phyloP scores from a whole-genome alignment of 2,329 filamentous ascomycete genomes.

The Sporothrix curviconia region DNA sequence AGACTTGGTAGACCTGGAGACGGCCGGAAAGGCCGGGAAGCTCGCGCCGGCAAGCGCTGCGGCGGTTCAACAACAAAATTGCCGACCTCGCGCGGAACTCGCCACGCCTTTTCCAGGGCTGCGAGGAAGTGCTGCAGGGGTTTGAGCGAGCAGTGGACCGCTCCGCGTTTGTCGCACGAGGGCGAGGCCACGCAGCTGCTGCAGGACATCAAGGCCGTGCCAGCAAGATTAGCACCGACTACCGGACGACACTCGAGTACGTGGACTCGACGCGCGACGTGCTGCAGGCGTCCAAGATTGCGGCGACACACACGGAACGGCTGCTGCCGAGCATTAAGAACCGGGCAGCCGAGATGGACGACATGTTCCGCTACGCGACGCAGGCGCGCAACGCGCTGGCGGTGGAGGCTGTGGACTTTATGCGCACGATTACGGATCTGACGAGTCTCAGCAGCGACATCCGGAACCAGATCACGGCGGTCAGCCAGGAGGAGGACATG shows the following conservation, averaged over 20 bases:
- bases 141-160: conserved; percentile 54
- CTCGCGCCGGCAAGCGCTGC: conserved; percentile 52
- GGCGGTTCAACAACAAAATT: conserved; percentile 54
- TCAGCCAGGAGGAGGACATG: conserved; percentile 69
- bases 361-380: conserved; percentile 51
- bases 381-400: conserved; percentile 63
- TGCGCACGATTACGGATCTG: conserved; percentile 75
- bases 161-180: conserved; percentile 49
- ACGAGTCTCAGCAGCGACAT: conserved; percentile 68
- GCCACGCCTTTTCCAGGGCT: conserved; percentile 53
- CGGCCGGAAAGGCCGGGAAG: conserved; percentile 64
- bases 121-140: conserved; percentile 53
- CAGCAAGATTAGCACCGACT: conserved; percentile 81
- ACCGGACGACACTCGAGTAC: conserved; percentile 67
- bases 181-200: conserved; percentile 63
- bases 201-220: conserved; percentile 78
- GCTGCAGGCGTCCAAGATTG: conserved; percentile 56
- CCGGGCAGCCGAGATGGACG: conserved; percentile 54
- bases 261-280: conserved; percentile 56
- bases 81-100: conserved; percentile 56
- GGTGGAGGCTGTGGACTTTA: conserved; percentile 60
- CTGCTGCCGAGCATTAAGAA: conserved; percentile 53
- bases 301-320: conserved; percentile 56
- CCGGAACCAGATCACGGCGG: conserved; percentile 62
- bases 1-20: conserved; percentile 69